Percentiles rank a stretch among this genome's conserved stretches.
Evolutionary conservation across 1,284 basidiomycete genomes (phyloP).

Genomic region (Acaromyces ingoldii): DNA sequence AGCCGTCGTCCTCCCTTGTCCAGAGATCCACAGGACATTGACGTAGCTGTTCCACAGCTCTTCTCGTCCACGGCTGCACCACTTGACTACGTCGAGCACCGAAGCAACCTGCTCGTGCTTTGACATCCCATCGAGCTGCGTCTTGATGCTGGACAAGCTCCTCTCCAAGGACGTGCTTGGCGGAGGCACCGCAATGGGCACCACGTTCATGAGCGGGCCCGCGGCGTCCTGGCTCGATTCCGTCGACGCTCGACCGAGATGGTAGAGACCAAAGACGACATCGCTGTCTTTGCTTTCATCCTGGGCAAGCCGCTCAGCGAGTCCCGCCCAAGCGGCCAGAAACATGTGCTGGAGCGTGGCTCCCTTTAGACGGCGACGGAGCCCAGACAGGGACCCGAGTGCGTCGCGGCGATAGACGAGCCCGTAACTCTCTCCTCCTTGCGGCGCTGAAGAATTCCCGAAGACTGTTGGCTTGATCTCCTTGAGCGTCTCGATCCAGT

Average conservation of each 20-base stretch:
- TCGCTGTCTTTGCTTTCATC: not conserved
- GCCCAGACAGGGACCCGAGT: slow-evolving; percentile 13
- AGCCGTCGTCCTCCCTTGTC: no score
- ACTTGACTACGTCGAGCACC: not conserved
- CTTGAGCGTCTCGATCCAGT: slow-evolving; percentile 15
- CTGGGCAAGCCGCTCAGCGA: slow-evolving; percentile 10
- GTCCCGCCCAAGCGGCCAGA: slow-evolving; percentile 27
- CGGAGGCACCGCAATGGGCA: slow-evolving; percentile 35
- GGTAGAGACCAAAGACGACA: slow-evolving; percentile 30
- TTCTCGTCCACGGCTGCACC: not conserved
- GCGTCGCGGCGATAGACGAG: not conserved
- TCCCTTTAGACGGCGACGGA: not conserved
- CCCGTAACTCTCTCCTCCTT: not conserved
- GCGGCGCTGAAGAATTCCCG: not conserved
- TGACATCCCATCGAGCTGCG: not conserved
- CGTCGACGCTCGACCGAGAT: slow-evolving; percentile 31
- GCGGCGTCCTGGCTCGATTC: no score
- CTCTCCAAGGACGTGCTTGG: not conserved
- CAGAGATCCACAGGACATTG: slow-evolving; percentile 1
- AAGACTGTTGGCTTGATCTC: slow-evolving; percentile 7
- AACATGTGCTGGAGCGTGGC: slow-evolving; percentile 15
- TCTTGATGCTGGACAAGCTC: not conserved
- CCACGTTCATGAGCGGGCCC: slow-evolving; percentile 27
- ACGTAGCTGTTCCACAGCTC: not conserved
- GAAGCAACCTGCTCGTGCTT: not conserved